Base-by-base conservation (phyloP, 345 rosid genomes). In the Draba incana region DNA sequence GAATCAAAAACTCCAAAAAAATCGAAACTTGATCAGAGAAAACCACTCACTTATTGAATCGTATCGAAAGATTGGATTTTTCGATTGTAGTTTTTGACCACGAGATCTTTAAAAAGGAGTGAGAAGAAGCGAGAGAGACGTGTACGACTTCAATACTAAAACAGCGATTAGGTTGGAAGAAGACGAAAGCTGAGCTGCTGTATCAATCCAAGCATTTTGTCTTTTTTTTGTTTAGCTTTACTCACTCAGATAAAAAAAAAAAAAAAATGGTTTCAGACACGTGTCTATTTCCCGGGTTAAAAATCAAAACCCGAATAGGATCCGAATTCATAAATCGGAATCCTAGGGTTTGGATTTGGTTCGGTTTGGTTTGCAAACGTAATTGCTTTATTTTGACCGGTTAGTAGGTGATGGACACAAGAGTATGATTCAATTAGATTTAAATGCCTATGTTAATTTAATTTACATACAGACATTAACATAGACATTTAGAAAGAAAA, bases 401-500 rank as follows among this genome's bases (percentile, higher is more conserved):
- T 65, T 57, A 65, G 71, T 65, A 64, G 77, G 66, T 65, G 54
- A 49, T 57, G 66, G 71, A 39, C 77, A 72, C 66, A 64, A 64
- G 42, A 60, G 49, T 72, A 49, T 42, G 66, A 72, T 72, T 72
- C 66, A 66, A 65, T 72, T 72, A 72, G 59, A 65, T n/a, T n/a
- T n/a, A n/a, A n/a, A n/a, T n/a, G n/a, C n/a, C n/a, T n/a, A n/a
- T n/a, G n/a, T n/a, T n/a, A n/a, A n/a, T n/a, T n/a, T n/a, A n/a
- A n/a, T n/a, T n/a, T n/a, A n/a, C n/a, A n/a, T n/a, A n/a, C n/a
- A n/a, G n/a, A n/a, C n/a, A n/a, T n/a, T n/a, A n/a, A n/a, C n/a
- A n/a, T n/a, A n/a, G n/a, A n/a, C n/a, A n/a, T n/a, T n/a, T n/a
- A n/a, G n/a, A n/a, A n/a, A n/a, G n/a, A n/a, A n/a, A n/a, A n/a